Percentiles rank a stretch among this genome's conserved stretches.
phyloP scores from a whole-genome alignment of 768 basidiomycete species.

The Leccinum uliginosum region DNA sequence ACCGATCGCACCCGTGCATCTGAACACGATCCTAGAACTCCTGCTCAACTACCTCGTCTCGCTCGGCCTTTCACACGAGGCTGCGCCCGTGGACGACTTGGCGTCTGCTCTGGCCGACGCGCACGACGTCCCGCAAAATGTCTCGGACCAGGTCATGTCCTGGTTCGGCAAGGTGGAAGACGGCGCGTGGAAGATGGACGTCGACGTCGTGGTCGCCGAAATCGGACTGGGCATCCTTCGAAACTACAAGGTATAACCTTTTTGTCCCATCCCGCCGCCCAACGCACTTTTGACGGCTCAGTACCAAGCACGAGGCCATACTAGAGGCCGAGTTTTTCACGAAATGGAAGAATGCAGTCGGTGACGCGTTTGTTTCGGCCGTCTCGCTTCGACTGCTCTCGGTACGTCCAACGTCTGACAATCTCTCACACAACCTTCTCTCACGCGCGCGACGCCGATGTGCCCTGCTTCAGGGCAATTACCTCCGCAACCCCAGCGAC shows the following conservation, averaged over 20 bases:
- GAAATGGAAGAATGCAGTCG: conserved; percentile 71
- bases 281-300: neutral
- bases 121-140: conserved; percentile 60
- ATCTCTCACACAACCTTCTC: neutral
- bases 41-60: conserved; percentile 74
- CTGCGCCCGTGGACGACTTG: conserved; percentile 57
- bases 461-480: conserved; percentile 53
- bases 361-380: conserved; percentile 65
- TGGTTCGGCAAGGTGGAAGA: conserved; percentile 73
- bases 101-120: conserved; percentile 60
- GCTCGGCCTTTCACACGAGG: conserved; percentile 46
- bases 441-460: neutral
- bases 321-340: conserved; percentile 49
- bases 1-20: conserved; percentile 63
- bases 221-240: conserved; percentile 75
- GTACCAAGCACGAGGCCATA: conserved; percentile 56
- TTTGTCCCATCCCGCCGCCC: too few species aligned
- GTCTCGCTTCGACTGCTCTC: conserved; percentile 67
- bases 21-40: conserved; percentile 67
- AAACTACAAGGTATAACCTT: conserved; percentile 45
- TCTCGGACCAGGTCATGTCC: conserved; percentile 65
- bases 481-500: conserved; percentile 44
- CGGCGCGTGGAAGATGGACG: conserved; percentile 65
- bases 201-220: conserved; percentile 58
- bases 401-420: conserved; percentile 42